Evolutionary conservation across 192 early-diverging fungal species (phyloP).

Genomic region (Coemansia sp.): DNA sequence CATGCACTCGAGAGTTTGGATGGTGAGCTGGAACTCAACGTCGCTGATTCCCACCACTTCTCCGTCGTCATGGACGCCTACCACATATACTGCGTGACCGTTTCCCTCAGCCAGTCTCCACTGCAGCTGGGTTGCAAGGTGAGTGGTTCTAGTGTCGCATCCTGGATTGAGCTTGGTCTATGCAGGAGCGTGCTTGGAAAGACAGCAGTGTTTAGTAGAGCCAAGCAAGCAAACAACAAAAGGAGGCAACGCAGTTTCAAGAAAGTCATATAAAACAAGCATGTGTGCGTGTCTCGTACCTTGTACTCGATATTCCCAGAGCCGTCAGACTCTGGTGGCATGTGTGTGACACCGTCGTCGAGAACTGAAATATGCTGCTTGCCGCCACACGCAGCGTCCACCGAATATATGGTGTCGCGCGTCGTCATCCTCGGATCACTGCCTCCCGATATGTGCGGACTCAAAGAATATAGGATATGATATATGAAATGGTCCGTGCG

Average conservation of each 20-base stretch:
- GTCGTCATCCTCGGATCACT: slow-evolving; percentile 33
- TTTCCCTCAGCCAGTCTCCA: slow-evolving; percentile 91
- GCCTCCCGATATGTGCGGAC: not conserved
- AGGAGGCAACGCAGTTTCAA: not conserved
- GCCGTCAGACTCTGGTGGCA: slow-evolving; percentile 82
- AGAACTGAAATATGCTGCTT: slow-evolving; percentile 28
- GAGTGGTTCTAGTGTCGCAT: slow-evolving; percentile 63
- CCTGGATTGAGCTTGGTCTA: slow-evolving; percentile 49
- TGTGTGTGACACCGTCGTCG: slow-evolving; percentile 34
- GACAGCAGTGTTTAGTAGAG: not conserved
- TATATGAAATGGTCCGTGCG: no score
- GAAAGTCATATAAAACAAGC: no score
- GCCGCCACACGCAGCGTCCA: slow-evolving; percentile 14
- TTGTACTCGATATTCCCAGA: slow-evolving; percentile 94
- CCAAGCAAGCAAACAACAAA: not conserved
- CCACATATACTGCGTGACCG: slow-evolving; percentile 86
- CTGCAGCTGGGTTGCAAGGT: slow-evolving; percentile 90
- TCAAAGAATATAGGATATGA: not conserved
- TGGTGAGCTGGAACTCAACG: slow-evolving; percentile 31
- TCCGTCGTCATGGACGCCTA: slow-evolving; percentile 89
- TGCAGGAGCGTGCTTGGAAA: slow-evolving; percentile 40
- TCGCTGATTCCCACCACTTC: slow-evolving; percentile 70
- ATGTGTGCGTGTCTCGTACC: slow-evolving; percentile 62
- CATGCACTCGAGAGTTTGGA: slow-evolving; percentile 32
- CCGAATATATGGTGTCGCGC: slow-evolving; percentile 50